These are phyloP conservation scores for Leishmania arabica DNA, from an alignment of 208 protist species.

Conservation along the genomic window DNA sequence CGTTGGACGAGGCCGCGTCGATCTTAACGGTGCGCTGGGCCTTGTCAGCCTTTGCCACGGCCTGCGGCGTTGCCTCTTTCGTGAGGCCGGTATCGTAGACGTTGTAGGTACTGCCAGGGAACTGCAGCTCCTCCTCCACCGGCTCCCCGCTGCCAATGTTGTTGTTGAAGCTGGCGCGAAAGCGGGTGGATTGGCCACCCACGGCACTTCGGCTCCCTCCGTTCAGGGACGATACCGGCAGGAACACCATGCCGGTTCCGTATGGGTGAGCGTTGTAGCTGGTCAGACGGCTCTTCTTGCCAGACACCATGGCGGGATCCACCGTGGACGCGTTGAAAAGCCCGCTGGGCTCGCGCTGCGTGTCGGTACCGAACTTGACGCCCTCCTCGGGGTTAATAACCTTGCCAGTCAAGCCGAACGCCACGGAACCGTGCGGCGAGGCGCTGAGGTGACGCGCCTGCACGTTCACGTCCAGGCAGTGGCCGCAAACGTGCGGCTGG, in stretches of 20 bases:
- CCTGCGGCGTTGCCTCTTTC: neutral
- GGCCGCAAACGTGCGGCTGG: slow-evolving; percentile 64
- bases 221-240: slow-evolving; percentile 39
- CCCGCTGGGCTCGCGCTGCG: slow-evolving; percentile 37
- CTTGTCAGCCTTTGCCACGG: slow-evolving; percentile 7
- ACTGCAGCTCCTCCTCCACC: slow-evolving; percentile 58
- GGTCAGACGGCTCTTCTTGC: slow-evolving; percentile 26
- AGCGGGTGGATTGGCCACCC: slow-evolving; percentile 21
- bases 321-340: slow-evolving; percentile 40
- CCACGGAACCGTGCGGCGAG: slow-evolving; percentile 41
- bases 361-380: slow-evolving; percentile 46
- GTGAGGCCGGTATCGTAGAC: slow-evolving; percentile 42
- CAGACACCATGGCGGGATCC: slow-evolving; percentile 29
- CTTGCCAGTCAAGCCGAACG: slow-evolving; percentile 52
- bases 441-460: slow-evolving; percentile 63
- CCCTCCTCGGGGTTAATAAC: slow-evolving; percentile 64
- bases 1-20: slow-evolving; percentile 24
- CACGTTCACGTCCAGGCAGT: slow-evolving; percentile 76
- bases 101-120: slow-evolving; percentile 84
- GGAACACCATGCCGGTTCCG: slow-evolving; percentile 78
- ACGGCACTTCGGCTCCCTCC: neutral
- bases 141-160: slow-evolving; percentile 49
- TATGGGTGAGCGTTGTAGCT: slow-evolving; percentile 79
- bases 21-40: slow-evolving; percentile 18
- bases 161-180: slow-evolving; percentile 62